Evolutionary conservation across 2,329 filamentous ascomycete species (phyloP).

Genomic region (Exophiala xenobiotica): DNA sequence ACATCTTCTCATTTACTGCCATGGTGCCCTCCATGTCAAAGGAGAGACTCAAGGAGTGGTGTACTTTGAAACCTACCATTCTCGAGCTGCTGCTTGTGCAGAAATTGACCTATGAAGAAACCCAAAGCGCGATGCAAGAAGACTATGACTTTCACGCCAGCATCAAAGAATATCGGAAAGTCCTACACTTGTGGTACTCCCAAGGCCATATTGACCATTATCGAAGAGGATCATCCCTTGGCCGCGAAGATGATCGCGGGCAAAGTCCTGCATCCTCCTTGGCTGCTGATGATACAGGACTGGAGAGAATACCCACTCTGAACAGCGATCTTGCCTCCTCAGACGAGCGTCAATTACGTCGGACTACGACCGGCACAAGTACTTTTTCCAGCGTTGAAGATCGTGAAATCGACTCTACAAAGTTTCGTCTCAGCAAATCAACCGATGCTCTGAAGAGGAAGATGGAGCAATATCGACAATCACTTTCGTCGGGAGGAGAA

Average conservation of each 20-base stretch:
- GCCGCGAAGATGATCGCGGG: neutral
- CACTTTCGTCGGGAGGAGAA: neutral
- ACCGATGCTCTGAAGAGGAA: constrained; percentile 3
- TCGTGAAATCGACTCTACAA: too few species aligned
- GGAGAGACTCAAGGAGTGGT: constrained; percentile 11
- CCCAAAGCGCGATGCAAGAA: constrained; percentile 3
- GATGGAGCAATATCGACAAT: neutral
- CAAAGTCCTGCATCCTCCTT: neutral
- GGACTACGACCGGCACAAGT: neutral
- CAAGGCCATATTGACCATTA: constrained; percentile 6
- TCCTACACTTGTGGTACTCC: constrained; percentile 13
- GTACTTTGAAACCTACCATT: constrained; percentile 8
- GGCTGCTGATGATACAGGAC: neutral
- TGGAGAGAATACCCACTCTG: neutral
- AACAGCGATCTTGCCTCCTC: constrained; percentile 1
- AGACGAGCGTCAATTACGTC: neutral
- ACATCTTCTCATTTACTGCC: neutral
- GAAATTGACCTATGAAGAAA: constrained; percentile 8
- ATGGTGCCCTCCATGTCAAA: constrained; percentile 3
- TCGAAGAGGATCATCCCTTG: constrained; percentile 2
- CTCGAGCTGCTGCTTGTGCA: constrained; percentile 15
- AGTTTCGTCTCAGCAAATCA: too few species aligned
- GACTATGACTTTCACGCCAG: constrained; percentile 19
- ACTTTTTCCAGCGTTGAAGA: neutral
- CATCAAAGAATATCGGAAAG: constrained; percentile 10